Evolutionary conservation across 352 stramenopile species (phyloP).

Genomic region (Globisporangium takayamanum): DNA sequence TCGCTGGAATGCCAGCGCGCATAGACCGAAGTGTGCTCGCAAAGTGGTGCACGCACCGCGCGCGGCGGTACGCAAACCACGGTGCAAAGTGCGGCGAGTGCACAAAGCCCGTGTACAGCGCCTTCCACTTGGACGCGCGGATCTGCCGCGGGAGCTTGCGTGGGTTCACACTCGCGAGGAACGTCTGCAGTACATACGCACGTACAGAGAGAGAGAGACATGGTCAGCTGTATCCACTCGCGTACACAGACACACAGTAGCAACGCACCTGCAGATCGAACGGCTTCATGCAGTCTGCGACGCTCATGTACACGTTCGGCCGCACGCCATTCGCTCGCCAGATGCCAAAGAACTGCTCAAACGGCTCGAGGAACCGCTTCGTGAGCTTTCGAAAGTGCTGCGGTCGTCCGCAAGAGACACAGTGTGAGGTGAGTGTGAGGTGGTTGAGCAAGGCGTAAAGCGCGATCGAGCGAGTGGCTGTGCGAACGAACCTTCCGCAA

Average conservation of each 20-base stretch:
- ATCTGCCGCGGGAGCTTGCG: conserved; percentile 53
- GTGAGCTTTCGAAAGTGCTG: conserved; percentile 86
- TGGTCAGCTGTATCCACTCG: neutral
- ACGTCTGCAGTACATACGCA: conserved; percentile 21
- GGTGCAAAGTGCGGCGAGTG: conserved; percentile 65
- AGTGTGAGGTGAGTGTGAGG: neutral
- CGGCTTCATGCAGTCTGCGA: conserved; percentile 68
- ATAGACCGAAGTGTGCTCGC: conserved; percentile 45
- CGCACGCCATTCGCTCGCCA: conserved; percentile 53
- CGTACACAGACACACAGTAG: neutral
- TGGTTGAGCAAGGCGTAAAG: no score
- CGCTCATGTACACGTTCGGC: conserved; percentile 65
- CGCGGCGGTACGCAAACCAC: conserved; percentile 67
- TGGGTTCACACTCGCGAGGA: conserved; percentile 51
- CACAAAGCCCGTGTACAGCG: conserved; percentile 68
- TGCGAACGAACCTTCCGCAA: conserved; percentile 46
- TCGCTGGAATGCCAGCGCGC: conserved; percentile 34
- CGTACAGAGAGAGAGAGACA: neutral
- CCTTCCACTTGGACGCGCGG: conserved; percentile 56
- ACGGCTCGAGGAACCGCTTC: conserved; percentile 79
- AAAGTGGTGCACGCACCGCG: conserved; percentile 67
- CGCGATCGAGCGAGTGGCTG: neutral
- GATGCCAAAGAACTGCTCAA: conserved; percentile 84
- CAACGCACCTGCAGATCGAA: conserved; percentile 42
- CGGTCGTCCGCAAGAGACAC: neutral